Conservation (phyloP, 768 basidiomycete genomes). For the Boletus bicolor region DNA sequence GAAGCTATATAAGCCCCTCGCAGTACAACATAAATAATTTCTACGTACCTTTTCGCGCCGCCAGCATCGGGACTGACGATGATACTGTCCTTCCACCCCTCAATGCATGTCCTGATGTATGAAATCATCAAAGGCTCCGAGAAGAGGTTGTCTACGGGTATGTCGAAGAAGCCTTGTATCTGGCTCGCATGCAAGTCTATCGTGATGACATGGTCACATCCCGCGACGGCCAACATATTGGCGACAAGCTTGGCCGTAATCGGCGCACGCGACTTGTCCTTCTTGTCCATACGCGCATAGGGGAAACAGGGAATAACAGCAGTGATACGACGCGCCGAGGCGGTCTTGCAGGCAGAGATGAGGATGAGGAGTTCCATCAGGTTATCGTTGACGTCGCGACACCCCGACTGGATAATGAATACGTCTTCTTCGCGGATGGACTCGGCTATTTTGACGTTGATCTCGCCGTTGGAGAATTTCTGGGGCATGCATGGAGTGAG, state of each 20-base stretch:
- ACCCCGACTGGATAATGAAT: conserved; percentile 95
- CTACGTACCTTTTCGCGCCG: conserved; percentile 90
- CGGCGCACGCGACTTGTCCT: conserved; percentile 92
- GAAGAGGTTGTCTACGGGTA: conserved; percentile 96
- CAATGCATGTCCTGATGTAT: conserved; percentile 85
- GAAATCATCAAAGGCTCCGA: conserved; percentile 94
- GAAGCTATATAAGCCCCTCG: conserved; percentile 3
- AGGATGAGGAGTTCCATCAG: conserved; percentile 99
- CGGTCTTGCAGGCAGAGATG: conserved; percentile 96
- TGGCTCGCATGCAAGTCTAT: conserved; percentile 98
- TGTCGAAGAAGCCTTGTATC: conserved; percentile 98
- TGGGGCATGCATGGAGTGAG: conserved; percentile 82
- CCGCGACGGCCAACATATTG: conserved; percentile 95
- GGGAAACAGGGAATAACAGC: conserved; percentile 98
- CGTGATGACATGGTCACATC: conserved; percentile 99
- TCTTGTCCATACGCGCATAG: conserved; percentile 96
- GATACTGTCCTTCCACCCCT: conserved; percentile 82
- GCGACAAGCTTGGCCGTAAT: conserved; percentile 98
- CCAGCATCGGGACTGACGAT: conserved; percentile 98
- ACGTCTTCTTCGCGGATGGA: conserved; percentile 98
- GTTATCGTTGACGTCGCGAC: conserved; percentile 89
- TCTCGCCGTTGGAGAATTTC: conserved; percentile 94
- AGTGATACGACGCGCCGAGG: conserved; percentile 92
- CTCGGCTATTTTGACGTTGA: conserved; percentile 91
- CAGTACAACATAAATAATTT: not conserved